Conservation (phyloP, 2,329 filamentous ascomycete species). For the Sphaerulina musiva region DNA sequence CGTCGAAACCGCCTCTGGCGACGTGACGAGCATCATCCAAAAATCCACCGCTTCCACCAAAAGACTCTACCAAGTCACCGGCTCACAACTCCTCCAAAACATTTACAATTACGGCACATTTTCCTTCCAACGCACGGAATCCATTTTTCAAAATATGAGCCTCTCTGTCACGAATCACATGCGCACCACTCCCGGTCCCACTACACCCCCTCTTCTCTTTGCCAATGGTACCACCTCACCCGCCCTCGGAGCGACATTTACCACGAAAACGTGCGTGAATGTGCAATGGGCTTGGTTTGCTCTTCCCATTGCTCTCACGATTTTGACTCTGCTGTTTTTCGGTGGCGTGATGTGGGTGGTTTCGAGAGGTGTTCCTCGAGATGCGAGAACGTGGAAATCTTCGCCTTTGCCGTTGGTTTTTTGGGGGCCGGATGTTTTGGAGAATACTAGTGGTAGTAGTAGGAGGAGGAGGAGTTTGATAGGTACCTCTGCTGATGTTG, state of each 20-base stretch:
- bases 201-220: no score
- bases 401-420: constrained; percentile 8
- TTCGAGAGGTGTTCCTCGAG: background rate
- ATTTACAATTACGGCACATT: constrained; percentile 10
- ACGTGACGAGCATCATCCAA: no score
- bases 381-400: constrained; percentile 5
- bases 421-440: background rate
- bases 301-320: no score
- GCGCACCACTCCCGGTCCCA: background rate
- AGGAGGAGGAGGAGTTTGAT: no score
- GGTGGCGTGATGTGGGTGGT: background rate
- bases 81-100: constrained; percentile 8
- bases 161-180: constrained; percentile 13
- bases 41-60: no score
- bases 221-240: no score
- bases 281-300: no score
- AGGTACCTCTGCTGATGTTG: no score
- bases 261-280: no score
- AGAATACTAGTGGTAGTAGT: no score
- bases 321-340: background rate
- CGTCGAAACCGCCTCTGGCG: no score
- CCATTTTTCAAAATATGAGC: constrained; percentile 9
- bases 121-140: constrained; percentile 3
- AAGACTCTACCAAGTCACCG: background rate
- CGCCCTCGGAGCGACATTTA: no score